Base-by-base conservation (phyloP, 2,329 filamentous ascomycete species). In the Talaromyces pinophilus region DNA sequence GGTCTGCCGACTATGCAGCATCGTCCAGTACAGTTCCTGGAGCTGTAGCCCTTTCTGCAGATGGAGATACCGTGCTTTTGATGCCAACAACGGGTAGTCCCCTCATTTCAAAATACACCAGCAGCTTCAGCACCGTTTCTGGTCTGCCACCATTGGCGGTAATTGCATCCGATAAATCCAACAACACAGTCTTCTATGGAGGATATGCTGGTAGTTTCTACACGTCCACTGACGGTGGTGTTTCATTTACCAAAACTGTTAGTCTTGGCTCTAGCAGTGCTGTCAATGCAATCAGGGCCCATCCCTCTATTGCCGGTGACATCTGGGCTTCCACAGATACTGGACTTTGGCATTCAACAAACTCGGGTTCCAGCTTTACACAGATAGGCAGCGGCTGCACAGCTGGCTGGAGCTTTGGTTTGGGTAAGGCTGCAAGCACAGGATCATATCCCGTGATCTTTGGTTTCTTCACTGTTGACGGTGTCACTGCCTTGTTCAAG, bases 161-260 rank as follows among this genome's bases (percentile, higher is more conserved):
- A 5, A 82, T 88, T 61, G 85, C 84, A 5, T 81, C 83, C 8
- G 86, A 88, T 72, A 86, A 85, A 75, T 78, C 81, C 60, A 80
- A 84, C 55, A 82, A 82, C 59, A 80, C 80, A 11, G 78, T 82
- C 63, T 87, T 87, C 71, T 87, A 87, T 71, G 85, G 76, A 17
- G 84, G 77, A 0, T 82, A 81, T 0, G 79, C 76, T 0, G 74
- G 78, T 0, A 76, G 70, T 3, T 83, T 87, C 70, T 87, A 86
- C 69, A 79, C 84, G 15, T 87, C 85, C 15, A 82, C 78, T 8
- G 75, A 87, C 71, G 76, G 75, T 0, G 85, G 80, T 0, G 70
- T 76, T 0, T 82, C 81, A 7, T 87, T 87, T 69, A 70, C 77
- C 3, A 72, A 76, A 7, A 76, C 77, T 0, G 75, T 78, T 0